Base-by-base conservation (phyloP, 352 stramenopile genomes). In the Globisporangium mamillatum region DNA sequence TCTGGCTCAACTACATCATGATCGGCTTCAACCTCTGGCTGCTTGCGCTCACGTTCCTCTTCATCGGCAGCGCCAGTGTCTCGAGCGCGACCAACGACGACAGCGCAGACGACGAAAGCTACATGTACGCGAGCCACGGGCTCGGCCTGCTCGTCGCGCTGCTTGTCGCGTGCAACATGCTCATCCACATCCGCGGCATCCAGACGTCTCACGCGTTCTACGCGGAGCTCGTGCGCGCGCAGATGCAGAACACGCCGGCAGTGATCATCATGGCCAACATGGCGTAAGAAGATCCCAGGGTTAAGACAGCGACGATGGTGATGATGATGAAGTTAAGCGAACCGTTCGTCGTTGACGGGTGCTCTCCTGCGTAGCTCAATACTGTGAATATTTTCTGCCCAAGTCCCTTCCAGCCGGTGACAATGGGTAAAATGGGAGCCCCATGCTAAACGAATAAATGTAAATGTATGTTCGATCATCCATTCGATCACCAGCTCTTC, bases 1-100 rank as follows among this genome's bases (percentile, higher is more conserved):
- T 89, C 58, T 91, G 81, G 75, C 74, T 81, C 54, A 91, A 93
- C 81, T 90, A 89, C 75, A 69, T 72, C 36, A 89, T 92, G 77
- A 25, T 91, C 60, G 72, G 73, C 24, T 67, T 92, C 66, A 93
- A 93, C 63, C 56, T 88, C 69, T 91, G 82, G 80, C 71, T 87
- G 72, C 67, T 87, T 20, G 67, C 77, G 20, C 70, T 89, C 66
- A 78, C 76, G 63, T 57, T 89, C 18, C 52, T 89, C 48, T 72
- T 66, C 24, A 64, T 68, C 46, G 53, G 60, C 73, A 76, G 27
- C 50, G 14, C 32, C 63, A 73, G 60, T 16, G 64, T 60, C 16
- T 46, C 54, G 24, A 36, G 7, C 16, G 29, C 29, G 57, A 29
- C 36, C 58, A 55, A 63, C 50, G 56, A 63, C 63, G 72, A 67